phyloP scores from a whole-genome alignment of 1,284 basidiomycete genomes.

The Ustilago loliicola region DNA sequence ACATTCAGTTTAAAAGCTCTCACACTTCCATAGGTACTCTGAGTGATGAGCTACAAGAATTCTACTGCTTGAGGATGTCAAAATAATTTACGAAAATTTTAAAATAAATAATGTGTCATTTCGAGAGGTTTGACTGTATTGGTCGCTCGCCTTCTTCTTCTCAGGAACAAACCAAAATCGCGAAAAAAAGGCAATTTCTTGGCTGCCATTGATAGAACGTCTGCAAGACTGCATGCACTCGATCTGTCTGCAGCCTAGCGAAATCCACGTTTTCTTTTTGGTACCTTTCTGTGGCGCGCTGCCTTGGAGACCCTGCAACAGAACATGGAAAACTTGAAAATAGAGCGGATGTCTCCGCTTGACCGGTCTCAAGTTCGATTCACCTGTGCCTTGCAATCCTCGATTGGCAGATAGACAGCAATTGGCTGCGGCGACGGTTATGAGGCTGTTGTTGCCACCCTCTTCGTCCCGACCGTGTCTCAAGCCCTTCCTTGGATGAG shows the following conservation, averaged over 20 bases:
- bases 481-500: background rate
- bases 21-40: no score
- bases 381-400: background rate
- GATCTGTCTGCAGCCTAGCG: background rate
- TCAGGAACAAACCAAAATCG: conserved; percentile 1
- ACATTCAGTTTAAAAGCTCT: no score
- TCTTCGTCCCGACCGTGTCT: background rate
- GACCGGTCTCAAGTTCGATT: background rate
- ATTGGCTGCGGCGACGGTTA: background rate
- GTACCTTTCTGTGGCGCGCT: background rate
- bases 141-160: background rate
- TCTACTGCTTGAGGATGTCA: no score
- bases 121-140: no score
- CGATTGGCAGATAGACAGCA: background rate
- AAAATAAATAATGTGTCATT: no score
- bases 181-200: background rate
- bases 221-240: conserved; percentile 2
- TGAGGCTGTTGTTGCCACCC: background rate
- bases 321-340: background rate
- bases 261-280: background rate
- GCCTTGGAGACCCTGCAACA: background rate
- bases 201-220: background rate
- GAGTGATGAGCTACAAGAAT: no score
- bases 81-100: no score
- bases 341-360: conserved; percentile 5